These are phyloP conservation scores for Raddia distichophylla DNA, from an alignment of 176 grass and related monocot species.

Conservation along the genomic window DNA sequence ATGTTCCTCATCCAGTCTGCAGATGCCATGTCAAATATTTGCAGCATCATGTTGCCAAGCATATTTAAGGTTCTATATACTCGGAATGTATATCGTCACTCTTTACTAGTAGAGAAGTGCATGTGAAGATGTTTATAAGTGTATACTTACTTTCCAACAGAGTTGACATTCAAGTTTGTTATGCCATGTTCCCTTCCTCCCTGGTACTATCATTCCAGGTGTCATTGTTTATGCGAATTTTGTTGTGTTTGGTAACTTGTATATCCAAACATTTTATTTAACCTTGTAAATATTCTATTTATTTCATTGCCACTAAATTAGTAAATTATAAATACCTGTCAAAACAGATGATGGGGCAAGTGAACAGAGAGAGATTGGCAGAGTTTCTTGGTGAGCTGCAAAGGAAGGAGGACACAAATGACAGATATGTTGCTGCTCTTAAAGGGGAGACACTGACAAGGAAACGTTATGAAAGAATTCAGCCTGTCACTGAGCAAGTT, in stretches of 20 bases:
- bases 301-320: slow-evolving; percentile 1
- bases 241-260: background rate
- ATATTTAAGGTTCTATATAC: background rate
- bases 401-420: slow-evolving; percentile 84
- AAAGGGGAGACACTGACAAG: slow-evolving; percentile 83
- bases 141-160: background rate
- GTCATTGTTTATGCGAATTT: background rate
- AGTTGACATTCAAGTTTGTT: background rate
- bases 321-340: background rate
- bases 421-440: slow-evolving; percentile 84
- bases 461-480: slow-evolving; percentile 79
- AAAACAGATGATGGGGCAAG: slow-evolving; percentile 92
- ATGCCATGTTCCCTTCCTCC: background rate
- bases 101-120: background rate
- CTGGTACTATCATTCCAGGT: background rate
- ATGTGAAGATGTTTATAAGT: background rate
- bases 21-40: slow-evolving; percentile 7
- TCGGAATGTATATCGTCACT: background rate
- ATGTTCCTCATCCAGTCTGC: slow-evolving; percentile 1
- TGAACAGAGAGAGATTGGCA: slow-evolving; percentile 86
- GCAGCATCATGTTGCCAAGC: slow-evolving; percentile 1
- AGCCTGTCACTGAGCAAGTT: slow-evolving; percentile 48
- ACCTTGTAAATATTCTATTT: background rate
- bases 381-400: slow-evolving; percentile 91
- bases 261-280: background rate